Base-by-base conservation (phyloP, 768 basidiomycete species). In the Russula olivacea region DNA sequence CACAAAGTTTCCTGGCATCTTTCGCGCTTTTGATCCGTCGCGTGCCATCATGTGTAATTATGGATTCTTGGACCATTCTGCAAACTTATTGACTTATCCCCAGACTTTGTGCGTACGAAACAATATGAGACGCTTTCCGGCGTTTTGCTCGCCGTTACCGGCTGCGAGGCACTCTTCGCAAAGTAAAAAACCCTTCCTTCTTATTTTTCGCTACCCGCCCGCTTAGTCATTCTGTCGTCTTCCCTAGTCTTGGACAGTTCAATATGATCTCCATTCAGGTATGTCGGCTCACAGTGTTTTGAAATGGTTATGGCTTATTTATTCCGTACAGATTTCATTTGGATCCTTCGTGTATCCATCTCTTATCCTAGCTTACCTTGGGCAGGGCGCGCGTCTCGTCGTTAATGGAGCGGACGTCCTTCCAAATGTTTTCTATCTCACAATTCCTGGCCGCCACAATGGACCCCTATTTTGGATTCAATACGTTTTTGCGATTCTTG, bases 81-180 rank as follows among this genome's bases (percentile, higher is more conserved):
- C 59, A 48, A 55, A 48, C 38, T 52, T 10, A 60, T 49, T 49
- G 1, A 47, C 12, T 61, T 21, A 12, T 55, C 36, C 34, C 36
- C 61, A 86, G 83, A 82, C 17, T 89, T 89, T 63, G 83, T 87
- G 1, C 79, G 86, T 14, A 88, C 86, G 1, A 75, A 72, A 57
- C 72, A 87, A 61, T 88, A 82, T 62, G 83, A 84, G 62, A 71
- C 82, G 6, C 78, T 89, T 0, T 77, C 83, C 9, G 87, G 86
- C 38, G 78, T 89, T 1, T 73, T 89, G 7, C 79, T 89, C 1
- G 80, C 83, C 1, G 65, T 88, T n/a, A 89, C 88, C 0, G 88
- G 88, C 0, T 84, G 81, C 67, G 87, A 88, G 70, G 85, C 84
- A 1, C 74, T 86, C 52, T 86, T 86, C 71, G 85, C 86, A 14